These are phyloP conservation scores for Pseudonitzschia delicatissima DNA, from an alignment of 108 stramenopile species.

Conservation along the genomic window DNA sequence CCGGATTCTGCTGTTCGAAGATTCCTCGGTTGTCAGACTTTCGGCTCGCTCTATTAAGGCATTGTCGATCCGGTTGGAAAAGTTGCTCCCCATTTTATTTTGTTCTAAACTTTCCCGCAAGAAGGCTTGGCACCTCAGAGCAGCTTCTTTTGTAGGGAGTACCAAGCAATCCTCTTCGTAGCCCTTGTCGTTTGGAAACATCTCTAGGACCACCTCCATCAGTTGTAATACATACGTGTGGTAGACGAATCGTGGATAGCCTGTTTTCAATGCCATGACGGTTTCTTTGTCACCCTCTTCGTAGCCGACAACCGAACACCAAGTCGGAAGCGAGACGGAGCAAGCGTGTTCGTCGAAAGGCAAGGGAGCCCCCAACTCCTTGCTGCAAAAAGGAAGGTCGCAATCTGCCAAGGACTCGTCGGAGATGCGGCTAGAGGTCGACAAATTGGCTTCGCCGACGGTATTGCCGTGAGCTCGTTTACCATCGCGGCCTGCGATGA, in stretches of 20 bases:
- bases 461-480: no score
- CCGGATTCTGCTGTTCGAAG: slow-evolving; percentile 29
- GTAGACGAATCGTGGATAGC: slow-evolving; percentile 75
- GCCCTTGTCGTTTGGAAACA: slow-evolving; percentile 11
- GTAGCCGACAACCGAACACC: slow-evolving; percentile 60
- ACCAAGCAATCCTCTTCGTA: slow-evolving; percentile 53
- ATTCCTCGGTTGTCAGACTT: not conserved
- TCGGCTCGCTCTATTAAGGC: slow-evolving; percentile 23
- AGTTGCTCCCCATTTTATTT: not conserved
- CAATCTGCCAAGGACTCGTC: not conserved
- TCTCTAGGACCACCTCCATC: slow-evolving; percentile 30
- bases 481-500: not conserved
- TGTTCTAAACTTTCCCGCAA: slow-evolving; percentile 43
- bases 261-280: slow-evolving; percentile 52
- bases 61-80: slow-evolving; percentile 3
- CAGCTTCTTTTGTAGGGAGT: slow-evolving; percentile 46
- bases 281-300: slow-evolving; percentile 67
- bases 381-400: slow-evolving; percentile 23
- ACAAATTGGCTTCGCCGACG: not conserved
- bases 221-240: slow-evolving; percentile 63
- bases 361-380: slow-evolving; percentile 44
- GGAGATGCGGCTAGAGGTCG: not conserved
- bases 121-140: slow-evolving; percentile 52
- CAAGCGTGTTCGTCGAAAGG: slow-evolving; percentile 61
- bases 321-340: slow-evolving; percentile 54